Evolutionary conservation across 2,329 filamentous ascomycete genomes (phyloP).

Genomic region (Claviceps digitariae): DNA sequence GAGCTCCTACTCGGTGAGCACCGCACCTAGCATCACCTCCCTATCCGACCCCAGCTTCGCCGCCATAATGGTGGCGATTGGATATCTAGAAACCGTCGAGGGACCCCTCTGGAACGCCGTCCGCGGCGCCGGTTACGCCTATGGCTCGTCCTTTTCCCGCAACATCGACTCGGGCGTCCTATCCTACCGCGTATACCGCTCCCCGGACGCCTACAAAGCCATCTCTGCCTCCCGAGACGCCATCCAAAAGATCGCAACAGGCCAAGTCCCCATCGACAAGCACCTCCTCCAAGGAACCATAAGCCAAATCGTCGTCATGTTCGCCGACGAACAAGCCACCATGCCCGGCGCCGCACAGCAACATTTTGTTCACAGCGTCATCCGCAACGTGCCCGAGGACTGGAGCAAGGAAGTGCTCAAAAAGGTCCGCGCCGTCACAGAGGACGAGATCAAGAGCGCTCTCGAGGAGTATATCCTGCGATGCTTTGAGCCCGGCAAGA

Average conservation of each 20-base stretch:
- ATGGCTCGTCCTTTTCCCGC: constrained; percentile 68
- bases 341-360: constrained; percentile 69
- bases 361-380: constrained; percentile 71
- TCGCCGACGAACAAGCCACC: constrained; percentile 80
- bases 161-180: constrained; percentile 69
- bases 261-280: constrained; percentile 58
- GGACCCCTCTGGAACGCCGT: constrained; percentile 90
- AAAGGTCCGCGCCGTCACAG: constrained; percentile 60
- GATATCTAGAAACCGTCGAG: constrained; percentile 87
- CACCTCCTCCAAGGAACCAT: constrained; percentile 82
- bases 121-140: constrained; percentile 84
- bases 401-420: constrained; percentile 67
- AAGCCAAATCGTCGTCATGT: constrained; percentile 71
- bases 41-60: constrained; percentile 68
- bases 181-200: constrained; percentile 78
- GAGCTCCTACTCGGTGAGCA: constrained; percentile 74
- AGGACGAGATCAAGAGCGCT: constrained; percentile 61
- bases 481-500: constrained; percentile 64
- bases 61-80: constrained; percentile 72
- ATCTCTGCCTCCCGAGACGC: constrained; percentile 64
- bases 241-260: constrained; percentile 60
- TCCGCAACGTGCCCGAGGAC: constrained; percentile 60
- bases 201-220: constrained; percentile 77
- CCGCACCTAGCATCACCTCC: constrained; percentile 58
- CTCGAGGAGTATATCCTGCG: constrained; percentile 65